Base-by-base conservation (phyloP, 495 filamentous ascomycete species). In the Daldinia grandis region DNA sequence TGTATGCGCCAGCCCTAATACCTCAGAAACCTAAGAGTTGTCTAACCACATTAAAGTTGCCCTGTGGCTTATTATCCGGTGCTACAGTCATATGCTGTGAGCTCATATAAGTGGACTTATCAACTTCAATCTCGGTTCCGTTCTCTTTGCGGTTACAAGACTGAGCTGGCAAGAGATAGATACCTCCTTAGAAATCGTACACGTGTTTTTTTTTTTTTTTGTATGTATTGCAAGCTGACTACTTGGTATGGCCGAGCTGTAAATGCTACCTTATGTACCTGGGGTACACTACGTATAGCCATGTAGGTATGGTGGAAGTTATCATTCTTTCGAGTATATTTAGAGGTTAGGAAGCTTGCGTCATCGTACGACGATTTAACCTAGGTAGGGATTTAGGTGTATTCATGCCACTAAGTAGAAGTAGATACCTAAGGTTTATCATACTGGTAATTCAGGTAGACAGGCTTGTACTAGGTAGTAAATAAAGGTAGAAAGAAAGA, bases 301-400 rank as follows among this genome's bases (percentile, higher is more conserved):
- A 38, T 9, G 4, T n/a, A 24, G 9, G 42, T 12, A 24, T 47
- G 17, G 17, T 47, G 8, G 8, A 47, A 47, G 19, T 9, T 0
- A 47, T 24, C 8, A 24, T 3, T 47, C 9, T 47, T 7, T 19
- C 10, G 9, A 47, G 8, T 40, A 21, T 47, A 21, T 24, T 24
- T 4, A 10, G 19, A 47, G 9, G 42, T 47, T 47, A 47, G 31
- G 38, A n/a, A 58, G 64, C 64, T 68, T 72, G 64, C 69, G 69
- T 68, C 59, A 72, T 72, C 28, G 55, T 57, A 24, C 31, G 31
- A 72, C 54, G 10, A 64, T 64, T n/a, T n/a, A n/a, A n/a, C n/a
- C n/a, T n/a, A n/a, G n/a, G n/a, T n/a, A n/a, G n/a, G n/a, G n/a
- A n/a, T n/a, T 58, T 72, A 68, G 54, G 64, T 67, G 51, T 49